phyloP scores from a whole-genome alignment of 1,284 basidiomycete species.

The Anthracocystis walkeri region DNA sequence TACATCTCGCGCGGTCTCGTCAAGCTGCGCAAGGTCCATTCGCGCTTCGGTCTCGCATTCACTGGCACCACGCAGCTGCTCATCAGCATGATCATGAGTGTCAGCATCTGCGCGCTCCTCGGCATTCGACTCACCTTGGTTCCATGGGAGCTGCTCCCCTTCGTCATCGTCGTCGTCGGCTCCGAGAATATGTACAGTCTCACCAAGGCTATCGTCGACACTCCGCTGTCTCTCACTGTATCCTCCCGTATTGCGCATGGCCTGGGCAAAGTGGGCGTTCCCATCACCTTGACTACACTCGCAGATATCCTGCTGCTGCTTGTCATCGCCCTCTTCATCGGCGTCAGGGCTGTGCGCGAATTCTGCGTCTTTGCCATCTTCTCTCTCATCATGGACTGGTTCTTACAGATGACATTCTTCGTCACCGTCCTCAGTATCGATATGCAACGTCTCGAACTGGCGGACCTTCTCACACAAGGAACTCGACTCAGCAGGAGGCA shows the following conservation, averaged over 20 bases:
- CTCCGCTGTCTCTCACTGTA: constrained; percentile 88
- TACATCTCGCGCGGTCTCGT: constrained; percentile 83
- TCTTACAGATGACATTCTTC: constrained; percentile 91
- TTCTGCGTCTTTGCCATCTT: constrained; percentile 94
- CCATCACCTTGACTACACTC: constrained; percentile 90
- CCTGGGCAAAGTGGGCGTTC: constrained; percentile 85
- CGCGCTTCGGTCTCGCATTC: constrained; percentile 88
- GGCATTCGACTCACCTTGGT: constrained; percentile 87
- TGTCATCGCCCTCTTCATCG: constrained; percentile 80
- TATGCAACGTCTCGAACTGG: constrained; percentile 81
- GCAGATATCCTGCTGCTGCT: constrained; percentile 86
- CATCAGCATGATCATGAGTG: constrained; percentile 90
- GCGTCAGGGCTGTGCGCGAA: constrained; percentile 83
- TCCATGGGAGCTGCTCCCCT: constrained; percentile 87
- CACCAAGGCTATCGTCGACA: constrained; percentile 87
- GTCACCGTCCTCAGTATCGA: constrained; percentile 89
- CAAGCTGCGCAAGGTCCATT: constrained; percentile 77
- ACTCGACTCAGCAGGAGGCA: constrained; percentile 38
- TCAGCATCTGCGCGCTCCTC: constrained; percentile 87
- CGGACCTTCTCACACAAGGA: constrained; percentile 59
- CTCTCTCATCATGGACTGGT: constrained; percentile 94
- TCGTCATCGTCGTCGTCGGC: constrained; percentile 94
- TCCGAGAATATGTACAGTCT: constrained; percentile 97
- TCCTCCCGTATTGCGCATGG: constrained; percentile 92
- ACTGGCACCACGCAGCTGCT: constrained; percentile 91